Conservation (phyloP, 257 asterid species). For the Plantago elongata region DNA sequence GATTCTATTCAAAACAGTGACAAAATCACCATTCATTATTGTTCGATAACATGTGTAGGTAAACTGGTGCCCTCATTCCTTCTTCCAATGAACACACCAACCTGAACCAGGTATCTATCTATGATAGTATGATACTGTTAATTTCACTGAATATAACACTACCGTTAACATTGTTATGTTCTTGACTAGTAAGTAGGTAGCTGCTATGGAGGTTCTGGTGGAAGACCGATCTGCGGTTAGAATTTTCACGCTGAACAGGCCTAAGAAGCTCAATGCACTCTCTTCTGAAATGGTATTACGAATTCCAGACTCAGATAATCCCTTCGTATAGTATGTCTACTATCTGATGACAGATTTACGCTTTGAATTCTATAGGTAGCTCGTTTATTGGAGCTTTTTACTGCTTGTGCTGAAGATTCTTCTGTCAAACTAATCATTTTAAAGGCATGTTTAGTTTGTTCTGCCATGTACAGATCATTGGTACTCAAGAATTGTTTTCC, state of each 20-base stretch:
- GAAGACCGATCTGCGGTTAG: conserved; percentile 49
- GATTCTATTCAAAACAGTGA: too few relatives aligned
- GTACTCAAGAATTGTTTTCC: neutral
- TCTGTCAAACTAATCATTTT: conserved; percentile 64
- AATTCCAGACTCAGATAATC: conserved; percentile 1
- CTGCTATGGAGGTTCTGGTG: conserved; percentile 50
- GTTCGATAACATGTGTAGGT: too few relatives aligned
- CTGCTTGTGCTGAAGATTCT: conserved; percentile 47
- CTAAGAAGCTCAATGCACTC: conserved; percentile 84
- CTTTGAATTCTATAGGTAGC: conserved; percentile 43
- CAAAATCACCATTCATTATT: too few relatives aligned
- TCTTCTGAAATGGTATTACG: conserved; percentile 65
- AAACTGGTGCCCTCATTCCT: too few relatives aligned
- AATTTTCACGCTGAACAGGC: conserved; percentile 58
- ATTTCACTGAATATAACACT: too few relatives aligned
- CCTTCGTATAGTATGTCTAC: neutral
- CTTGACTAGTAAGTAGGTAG: too few relatives aligned
- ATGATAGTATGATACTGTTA: too few relatives aligned
- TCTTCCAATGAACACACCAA: too few relatives aligned
- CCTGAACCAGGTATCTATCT: too few relatives aligned
- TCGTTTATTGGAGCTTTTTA: conserved; percentile 64
- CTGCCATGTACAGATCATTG: too few relatives aligned
- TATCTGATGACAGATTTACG: neutral
- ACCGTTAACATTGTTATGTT: too few relatives aligned
- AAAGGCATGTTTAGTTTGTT: conserved; percentile 55